Evolutionary conservation across 306 rosid species (phyloP).

Genomic region (Castanopsis chinensis): DNA sequence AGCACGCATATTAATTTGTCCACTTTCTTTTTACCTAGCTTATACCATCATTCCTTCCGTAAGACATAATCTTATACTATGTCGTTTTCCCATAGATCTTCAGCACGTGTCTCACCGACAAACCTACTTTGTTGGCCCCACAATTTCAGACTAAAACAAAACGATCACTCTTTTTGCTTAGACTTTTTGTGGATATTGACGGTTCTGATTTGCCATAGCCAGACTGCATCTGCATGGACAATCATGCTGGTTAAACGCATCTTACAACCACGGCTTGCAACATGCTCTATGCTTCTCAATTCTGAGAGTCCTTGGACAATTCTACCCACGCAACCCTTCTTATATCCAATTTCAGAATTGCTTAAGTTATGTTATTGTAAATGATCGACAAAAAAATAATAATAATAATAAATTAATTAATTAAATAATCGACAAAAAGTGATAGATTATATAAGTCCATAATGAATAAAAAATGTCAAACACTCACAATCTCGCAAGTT

Average conservation of each 20-base stretch:
- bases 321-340: too few species aligned
- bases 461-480: too few species aligned
- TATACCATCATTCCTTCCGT: slow-evolving; percentile 50
- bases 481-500: too few species aligned
- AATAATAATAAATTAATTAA: too few species aligned
- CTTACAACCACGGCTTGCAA: not conserved
- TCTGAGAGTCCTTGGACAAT: too few species aligned
- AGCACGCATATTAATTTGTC: slow-evolving; percentile 60
- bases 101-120: slow-evolving; percentile 69
- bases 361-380: too few species aligned
- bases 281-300: not conserved
- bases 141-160: slow-evolving; percentile 6
- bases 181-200: not conserved
- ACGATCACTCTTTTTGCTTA: not conserved
- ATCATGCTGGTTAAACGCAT: not conserved
- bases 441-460: too few species aligned
- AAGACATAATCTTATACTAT: slow-evolving; percentile 39
- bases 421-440: too few species aligned
- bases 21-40: slow-evolving; percentile 40
- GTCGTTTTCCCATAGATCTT: slow-evolving; percentile 44
- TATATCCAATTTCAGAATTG: too few species aligned
- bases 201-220: slow-evolving; percentile 8
- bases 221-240: not conserved
- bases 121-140: slow-evolving; percentile 18
- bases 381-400: too few species aligned